phyloP scores from a whole-genome alignment of 2,329 filamentous ascomycete genomes.

The Seiridium unicorne region DNA sequence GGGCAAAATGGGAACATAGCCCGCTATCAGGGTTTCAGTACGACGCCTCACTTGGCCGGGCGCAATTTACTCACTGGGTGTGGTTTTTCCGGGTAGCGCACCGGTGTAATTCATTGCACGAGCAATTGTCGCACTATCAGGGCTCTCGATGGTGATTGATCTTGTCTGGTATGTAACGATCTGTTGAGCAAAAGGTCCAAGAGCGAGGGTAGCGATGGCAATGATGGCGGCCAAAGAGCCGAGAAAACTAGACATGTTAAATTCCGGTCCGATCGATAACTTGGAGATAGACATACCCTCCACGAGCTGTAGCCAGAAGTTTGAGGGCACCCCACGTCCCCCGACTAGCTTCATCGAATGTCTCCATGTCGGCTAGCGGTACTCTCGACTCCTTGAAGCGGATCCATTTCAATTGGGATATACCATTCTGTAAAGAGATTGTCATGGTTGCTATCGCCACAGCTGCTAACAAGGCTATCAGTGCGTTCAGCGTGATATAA shows the following conservation, averaged over 20 bases:
- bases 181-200: constrained; percentile 31
- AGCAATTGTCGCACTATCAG: constrained; percentile 21
- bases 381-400: constrained; percentile 25
- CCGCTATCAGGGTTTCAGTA: constrained; percentile 13
- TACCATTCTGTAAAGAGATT: constrained; percentile 26
- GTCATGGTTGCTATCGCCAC: constrained; percentile 26
- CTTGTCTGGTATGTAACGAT: constrained; percentile 26
- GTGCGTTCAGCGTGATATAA: constrained; percentile 29
- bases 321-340: constrained; percentile 27
- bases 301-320: constrained; percentile 22
- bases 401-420: constrained; percentile 32
- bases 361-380: constrained; percentile 30
- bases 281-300: constrained; percentile 20
- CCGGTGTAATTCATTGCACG: constrained; percentile 26
- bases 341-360: constrained; percentile 30
- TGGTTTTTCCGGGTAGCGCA: constrained; percentile 22
- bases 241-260: constrained; percentile 14
- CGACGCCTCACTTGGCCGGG: background rate
- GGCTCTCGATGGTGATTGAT: constrained; percentile 13
- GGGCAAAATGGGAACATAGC: constrained; percentile 29
- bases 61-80: constrained; percentile 15
- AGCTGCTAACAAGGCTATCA: constrained; percentile 29
- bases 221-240: constrained; percentile 28
- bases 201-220: constrained; percentile 23
- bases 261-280: background rate